A percentile compares a stretch with the other conserved stretches of the same genome.
These are phyloP conservation scores for Trichoderma erinaceum DNA, from an alignment of 495 filamentous ascomycete species.

Conservation along the genomic window DNA sequence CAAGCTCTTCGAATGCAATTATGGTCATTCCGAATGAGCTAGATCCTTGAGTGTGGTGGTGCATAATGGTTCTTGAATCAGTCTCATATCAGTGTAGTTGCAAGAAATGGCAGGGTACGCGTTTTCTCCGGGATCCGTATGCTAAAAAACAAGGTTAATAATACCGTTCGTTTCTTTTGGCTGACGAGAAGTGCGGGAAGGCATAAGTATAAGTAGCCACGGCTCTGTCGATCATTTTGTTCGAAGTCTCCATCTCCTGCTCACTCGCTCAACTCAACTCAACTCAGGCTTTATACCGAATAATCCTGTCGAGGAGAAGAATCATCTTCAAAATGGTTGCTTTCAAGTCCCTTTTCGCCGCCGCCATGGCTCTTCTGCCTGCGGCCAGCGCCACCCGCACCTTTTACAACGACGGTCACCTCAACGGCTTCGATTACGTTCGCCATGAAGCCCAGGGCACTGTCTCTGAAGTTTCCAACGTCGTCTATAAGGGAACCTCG, in stretches of 20 bases:
- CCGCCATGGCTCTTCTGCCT: constrained; percentile 4
- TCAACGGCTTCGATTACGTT: constrained; percentile 40
- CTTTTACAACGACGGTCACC: constrained; percentile 48
- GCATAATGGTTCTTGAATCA: too few relatives aligned
- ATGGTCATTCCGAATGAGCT: not conserved
- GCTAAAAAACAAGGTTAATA: not conserved
- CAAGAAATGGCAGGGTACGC: not conserved
- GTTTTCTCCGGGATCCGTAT: not conserved
- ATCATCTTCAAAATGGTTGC: constrained; percentile 12
- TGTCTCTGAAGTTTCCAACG: constrained; percentile 42
- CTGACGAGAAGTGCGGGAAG: too few relatives aligned
- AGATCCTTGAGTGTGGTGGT: not conserved
- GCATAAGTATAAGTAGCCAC: not conserved
- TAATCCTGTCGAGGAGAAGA: not conserved
- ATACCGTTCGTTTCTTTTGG: too few relatives aligned
- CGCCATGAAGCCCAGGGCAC: constrained; percentile 43
- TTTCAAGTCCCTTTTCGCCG: constrained; percentile 4
- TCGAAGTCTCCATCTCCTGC: not conserved
- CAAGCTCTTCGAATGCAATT: not conserved
- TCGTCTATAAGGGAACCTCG: constrained; percentile 37
- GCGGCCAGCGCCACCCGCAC: constrained; percentile 29
- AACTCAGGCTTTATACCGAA: not conserved
- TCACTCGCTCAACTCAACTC: not conserved
- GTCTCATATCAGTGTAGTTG: not conserved
- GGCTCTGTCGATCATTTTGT: not conserved